Percentiles rank a stretch among this genome's conserved stretches.
These are phyloP conservation scores for Limonomyces culmigenus DNA, from an alignment of 1,284 basidiomycete species.

Conservation along the genomic window DNA sequence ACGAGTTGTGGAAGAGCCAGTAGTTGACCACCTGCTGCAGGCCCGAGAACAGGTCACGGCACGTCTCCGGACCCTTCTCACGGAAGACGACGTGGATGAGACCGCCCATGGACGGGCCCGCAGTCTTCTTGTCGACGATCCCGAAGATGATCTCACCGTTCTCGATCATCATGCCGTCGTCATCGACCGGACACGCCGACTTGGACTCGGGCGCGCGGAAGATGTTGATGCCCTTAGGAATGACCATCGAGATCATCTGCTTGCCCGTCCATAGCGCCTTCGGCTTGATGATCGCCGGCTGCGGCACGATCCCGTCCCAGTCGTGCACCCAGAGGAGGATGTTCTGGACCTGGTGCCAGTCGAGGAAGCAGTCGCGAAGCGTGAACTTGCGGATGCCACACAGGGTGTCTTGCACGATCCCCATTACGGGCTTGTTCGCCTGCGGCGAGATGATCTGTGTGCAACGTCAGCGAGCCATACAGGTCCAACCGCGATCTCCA, in stretches of 20 bases:
- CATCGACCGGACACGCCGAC: constrained; percentile 69
- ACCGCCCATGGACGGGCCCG: constrained; percentile 89
- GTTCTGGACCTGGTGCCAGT: constrained; percentile 92
- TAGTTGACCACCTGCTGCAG: constrained; percentile 94
- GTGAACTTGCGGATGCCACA: constrained; percentile 98
- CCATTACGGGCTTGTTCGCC: constrained; percentile 99
- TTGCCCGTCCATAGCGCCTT: constrained; percentile 98
- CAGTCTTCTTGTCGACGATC: constrained; percentile 95
- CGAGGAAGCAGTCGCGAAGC: constrained; percentile 83
- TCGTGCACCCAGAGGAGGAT: constrained; percentile 95
- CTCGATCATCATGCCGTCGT: constrained; percentile 93
- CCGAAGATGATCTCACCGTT: constrained; percentile 95
- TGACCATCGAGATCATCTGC: constrained; percentile 86
- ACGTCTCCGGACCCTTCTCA: constrained; percentile 90
- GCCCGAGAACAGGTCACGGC: constrained; percentile 86
- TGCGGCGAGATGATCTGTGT: constrained; percentile 93
- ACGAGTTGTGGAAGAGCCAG: constrained; percentile 98
- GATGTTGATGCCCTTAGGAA: constrained; percentile 96
- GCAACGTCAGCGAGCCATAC: constrained; percentile 1
- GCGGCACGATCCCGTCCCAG: constrained; percentile 91
- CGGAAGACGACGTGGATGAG: constrained; percentile 95
- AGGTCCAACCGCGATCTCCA: constrained; percentile 4
- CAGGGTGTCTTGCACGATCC: constrained; percentile 97
- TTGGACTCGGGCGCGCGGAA: constrained; percentile 64
- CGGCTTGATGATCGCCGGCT: constrained; percentile 90